Evolutionary conservation across 2,329 filamentous ascomycete genomes (phyloP), one percentile per base, ranked within the genome.

Genomic region (Cladosporium phlei): DNA sequence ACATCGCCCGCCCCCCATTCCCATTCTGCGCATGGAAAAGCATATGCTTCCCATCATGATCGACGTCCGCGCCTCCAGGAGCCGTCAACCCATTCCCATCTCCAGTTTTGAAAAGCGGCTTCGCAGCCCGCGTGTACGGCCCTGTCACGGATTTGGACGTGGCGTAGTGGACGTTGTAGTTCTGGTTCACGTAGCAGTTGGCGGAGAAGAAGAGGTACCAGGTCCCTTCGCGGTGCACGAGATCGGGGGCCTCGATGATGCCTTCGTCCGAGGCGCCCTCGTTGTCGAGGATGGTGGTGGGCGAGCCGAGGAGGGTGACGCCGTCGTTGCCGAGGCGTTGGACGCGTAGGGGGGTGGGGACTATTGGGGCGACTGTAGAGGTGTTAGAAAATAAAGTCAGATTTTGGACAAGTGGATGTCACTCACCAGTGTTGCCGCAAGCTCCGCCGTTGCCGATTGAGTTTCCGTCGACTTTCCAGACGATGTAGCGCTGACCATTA

Each of bases 401-500:
- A 12, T 11, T 9, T 25, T 10, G 2, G 17, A n/a, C 20, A 10
- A 16, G 7, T 16, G 8, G 21, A 16, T 22, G 4, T 38, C 3
- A 29, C 34, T 30, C 30, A 52, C 54, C 51, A 38, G 50, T 46
- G 42, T 60, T 62, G 9, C 53, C 52, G 29, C 60, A 62, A 4
- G 50, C 45, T 7, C 59, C 63, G 11, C 59, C 60, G 14, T 51
- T 22, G 9, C 60, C 60, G 20, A 59, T 51, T 2, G 49, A 32
- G 37, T 62, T 62, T 14, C 60, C 60, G 29, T 63, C 60, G 37
- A 61, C 49, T 47, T 63, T 63, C 48, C 60, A 63, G 1, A 55
- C 48, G 38, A 63, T 51, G 35, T 61, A 63, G 17, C 60, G 55
- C 27, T 56, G 48, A 11, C 55, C 58, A 25, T 56, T 39, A 48